Percentiles rank a stretch among this genome's conserved stretches.
phyloP scores from a whole-genome alignment of 495 filamentous ascomycete genomes.

The Pseudotulostoma volvatum region DNA sequence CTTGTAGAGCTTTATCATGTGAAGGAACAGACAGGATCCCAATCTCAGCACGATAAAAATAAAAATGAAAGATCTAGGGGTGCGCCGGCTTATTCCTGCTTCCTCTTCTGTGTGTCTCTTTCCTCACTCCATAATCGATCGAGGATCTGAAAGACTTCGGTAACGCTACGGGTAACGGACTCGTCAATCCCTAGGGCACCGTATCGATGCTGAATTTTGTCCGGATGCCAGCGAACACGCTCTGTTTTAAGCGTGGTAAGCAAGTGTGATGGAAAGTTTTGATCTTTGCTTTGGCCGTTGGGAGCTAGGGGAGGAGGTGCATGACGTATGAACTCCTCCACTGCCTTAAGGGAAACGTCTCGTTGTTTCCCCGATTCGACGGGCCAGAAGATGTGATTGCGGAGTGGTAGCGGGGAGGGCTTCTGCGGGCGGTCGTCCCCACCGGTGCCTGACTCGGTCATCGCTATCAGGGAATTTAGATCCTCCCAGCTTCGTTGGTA shows the following conservation, averaged over 20 bases:
- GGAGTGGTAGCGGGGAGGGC: conserved; percentile 8
- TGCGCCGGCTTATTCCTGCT: too few species aligned
- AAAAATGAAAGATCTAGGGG: too few species aligned
- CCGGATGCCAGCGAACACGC: conserved; percentile 89
- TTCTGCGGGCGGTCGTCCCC: conserved; percentile 2
- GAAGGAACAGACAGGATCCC: too few species aligned
- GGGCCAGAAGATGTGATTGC: conserved; percentile 61
- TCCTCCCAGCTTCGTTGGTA: conserved; percentile 50
- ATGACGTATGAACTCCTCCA: conserved; percentile 46
- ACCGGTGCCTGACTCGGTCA: neutral
- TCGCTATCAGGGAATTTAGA: conserved; percentile 19
- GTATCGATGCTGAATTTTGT: conserved; percentile 89
- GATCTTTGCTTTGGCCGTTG: too few species aligned
- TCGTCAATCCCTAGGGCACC: conserved; percentile 50
- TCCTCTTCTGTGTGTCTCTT: too few species aligned
- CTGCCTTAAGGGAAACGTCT: conserved; percentile 44
- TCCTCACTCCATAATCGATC: conserved; percentile 62
- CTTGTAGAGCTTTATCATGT: too few species aligned
- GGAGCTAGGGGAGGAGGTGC: conserved; percentile 20
- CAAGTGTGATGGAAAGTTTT: conserved; percentile 19
- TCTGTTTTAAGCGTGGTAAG: conserved; percentile 59
- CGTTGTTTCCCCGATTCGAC: conserved; percentile 42
- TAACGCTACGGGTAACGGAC: conserved; percentile 58
- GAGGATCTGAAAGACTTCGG: conserved; percentile 80
- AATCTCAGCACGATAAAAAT: too few species aligned